Evolutionary conservation across 2,329 filamentous ascomycete genomes (phyloP).

Genomic region (Aphanoascus verrucosus): DNA sequence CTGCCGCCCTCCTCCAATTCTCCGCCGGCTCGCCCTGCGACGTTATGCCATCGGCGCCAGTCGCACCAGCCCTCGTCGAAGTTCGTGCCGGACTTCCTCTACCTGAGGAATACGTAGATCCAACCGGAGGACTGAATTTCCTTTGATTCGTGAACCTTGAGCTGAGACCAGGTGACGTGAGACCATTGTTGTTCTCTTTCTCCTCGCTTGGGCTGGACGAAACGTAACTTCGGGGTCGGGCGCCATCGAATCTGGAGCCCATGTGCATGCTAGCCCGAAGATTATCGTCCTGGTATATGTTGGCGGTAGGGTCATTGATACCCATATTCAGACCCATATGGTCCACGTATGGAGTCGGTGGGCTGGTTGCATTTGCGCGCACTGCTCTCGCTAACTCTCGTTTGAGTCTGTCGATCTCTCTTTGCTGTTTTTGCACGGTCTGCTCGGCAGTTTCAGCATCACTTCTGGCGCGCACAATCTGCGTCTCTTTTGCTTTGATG

Average conservation of each 20-base stretch:
- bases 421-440: conserved; percentile 68
- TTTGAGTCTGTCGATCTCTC: conserved; percentile 89
- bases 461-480: conserved; percentile 79
- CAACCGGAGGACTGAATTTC: conserved; percentile 37
- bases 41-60: conserved; percentile 20
- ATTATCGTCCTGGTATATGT: conserved; percentile 31
- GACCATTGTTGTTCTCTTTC: conserved; percentile 66
- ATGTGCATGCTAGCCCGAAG: conserved; percentile 29
- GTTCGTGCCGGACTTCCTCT: conserved; percentile 32
- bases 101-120: conserved; percentile 25
- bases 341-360: conserved; percentile 32
- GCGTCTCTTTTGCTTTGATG: conserved; percentile 97
- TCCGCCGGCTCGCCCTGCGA: conserved; percentile 54
- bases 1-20: conserved; percentile 93
- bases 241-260: conserved; percentile 32
- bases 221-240: conserved; percentile 33
- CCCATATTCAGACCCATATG: conserved; percentile 47
- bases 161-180: conserved; percentile 29
- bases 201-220: conserved; percentile 56
- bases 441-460: conserved; percentile 84
- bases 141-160: conserved; percentile 28
- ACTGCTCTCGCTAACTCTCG: conserved; percentile 55
- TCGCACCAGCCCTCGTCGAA: conserved; percentile 12
- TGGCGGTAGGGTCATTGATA: conserved; percentile 40
- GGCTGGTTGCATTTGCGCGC: conserved; percentile 32